These are phyloP conservation scores for Umbilicaria muhlenbergii DNA, from an alignment of 495 filamentous ascomycete species.

Conservation along the genomic window DNA sequence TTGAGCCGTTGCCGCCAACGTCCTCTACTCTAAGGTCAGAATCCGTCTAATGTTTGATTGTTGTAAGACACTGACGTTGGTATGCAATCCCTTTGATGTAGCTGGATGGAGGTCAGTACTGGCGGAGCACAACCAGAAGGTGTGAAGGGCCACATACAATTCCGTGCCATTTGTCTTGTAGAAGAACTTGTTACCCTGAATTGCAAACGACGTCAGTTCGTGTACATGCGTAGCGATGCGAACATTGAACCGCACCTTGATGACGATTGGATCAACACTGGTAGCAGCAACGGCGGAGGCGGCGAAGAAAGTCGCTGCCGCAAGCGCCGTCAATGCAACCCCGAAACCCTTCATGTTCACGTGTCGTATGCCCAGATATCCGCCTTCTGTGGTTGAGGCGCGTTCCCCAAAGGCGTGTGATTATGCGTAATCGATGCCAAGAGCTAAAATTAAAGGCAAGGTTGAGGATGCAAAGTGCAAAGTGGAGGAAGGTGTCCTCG, in stretches of 20 bases:
- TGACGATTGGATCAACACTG: slow-evolving; percentile 49
- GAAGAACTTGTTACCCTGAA: slow-evolving; percentile 65
- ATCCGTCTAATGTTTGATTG: slow-evolving; percentile 2
- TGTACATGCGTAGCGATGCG: slow-evolving; percentile 5
- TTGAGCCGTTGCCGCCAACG: slow-evolving; percentile 27
- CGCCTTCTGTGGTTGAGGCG: too few species aligned
- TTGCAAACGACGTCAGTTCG: slow-evolving; percentile 1
- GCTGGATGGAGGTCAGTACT: slow-evolving; percentile 19
- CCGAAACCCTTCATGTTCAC: slow-evolving; percentile 22
- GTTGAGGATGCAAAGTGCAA: too few species aligned
- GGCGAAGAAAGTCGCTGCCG: slow-evolving; percentile 29
- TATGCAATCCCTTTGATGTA: slow-evolving; percentile 84
- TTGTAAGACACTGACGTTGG: slow-evolving; percentile 34
- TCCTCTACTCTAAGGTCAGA: slow-evolving; percentile 27
- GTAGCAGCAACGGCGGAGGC: slow-evolving; percentile 35
- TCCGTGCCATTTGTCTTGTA: slow-evolving; percentile 57
- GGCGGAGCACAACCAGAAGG: too few species aligned
- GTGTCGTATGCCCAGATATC: background rate
- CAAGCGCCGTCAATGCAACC: slow-evolving; percentile 21
- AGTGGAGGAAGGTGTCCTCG: too few species aligned
- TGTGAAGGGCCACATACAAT: slow-evolving; percentile 39
- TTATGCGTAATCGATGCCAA: too few species aligned
- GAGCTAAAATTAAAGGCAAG: too few species aligned
- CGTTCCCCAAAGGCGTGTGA: too few species aligned
- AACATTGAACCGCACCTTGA: slow-evolving; percentile 35